Base-by-base conservation (phyloP, 805 yeast species). In the Crinitomyces ghanaensis region DNA sequence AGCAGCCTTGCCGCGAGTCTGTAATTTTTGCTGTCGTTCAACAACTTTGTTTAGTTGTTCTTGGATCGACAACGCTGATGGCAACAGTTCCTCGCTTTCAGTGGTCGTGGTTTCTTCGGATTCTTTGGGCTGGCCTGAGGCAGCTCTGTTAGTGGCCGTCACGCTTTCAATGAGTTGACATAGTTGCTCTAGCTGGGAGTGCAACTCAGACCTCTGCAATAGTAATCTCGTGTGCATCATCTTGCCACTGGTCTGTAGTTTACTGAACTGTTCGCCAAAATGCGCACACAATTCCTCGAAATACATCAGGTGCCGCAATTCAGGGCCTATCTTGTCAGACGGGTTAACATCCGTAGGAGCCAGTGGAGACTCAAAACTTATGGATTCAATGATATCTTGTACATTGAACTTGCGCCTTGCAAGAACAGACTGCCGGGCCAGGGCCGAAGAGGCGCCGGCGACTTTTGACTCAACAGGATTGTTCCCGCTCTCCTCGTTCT, bases 161-260 rank as follows among this genome's bases (percentile, higher is more conserved):
- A 12, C 41, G 35, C 15, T 51, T 14, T 4, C 29, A 19, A 4
- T 33, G 2, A 59, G 33, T 6, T 53, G 50, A 20, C 43, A 36
- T 1, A 60, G 33, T 11, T 44, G 37, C 18, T 44, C 38, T 14
- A 68, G 40, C 41, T 71, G 76, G 13, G 56, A 53, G 3, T 54
- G 49, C 12, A 67, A 48, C 39, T 68, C 74, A 8, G 44, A 36
- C 27, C 60, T 60, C 42, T 68, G 72, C 24, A 56, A 53, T 2
- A 32, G 30, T 0, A 66, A 39, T 28, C 67, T 54, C 15, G 52
- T 45, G 34, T 62, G 60, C 28, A 68, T 33, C 17, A 49, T 38
- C 1, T 59, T 38, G 0, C 65, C 66, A 6, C 60, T 45, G 30
- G 50, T 53, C 32, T 59, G 56, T 11, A 57, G 39, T n/a, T 44